Percentiles rank a stretch among this genome's conserved stretches.
Conservation (phyloP, 352 stramenopile genomes). For the Aphanomyces astaci region DNA sequence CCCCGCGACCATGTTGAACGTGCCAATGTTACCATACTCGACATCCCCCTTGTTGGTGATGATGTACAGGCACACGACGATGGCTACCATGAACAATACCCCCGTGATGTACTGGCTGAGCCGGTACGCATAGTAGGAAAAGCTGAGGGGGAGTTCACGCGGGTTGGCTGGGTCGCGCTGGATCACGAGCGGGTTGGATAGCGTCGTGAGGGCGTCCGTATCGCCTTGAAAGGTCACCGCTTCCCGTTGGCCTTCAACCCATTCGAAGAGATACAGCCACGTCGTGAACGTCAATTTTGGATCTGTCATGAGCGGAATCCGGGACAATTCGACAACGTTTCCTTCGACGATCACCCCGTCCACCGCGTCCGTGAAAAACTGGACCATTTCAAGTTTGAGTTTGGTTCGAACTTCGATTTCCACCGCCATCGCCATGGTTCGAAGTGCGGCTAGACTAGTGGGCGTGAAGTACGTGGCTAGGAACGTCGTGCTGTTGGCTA, state of each 20-base stretch:
- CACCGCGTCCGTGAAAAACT: neutral
- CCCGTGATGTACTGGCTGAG: conserved; percentile 2
- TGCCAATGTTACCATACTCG: neutral
- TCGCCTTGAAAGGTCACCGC: conserved; percentile 15
- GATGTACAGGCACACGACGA: conserved; percentile 2
- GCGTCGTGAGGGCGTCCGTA: conserved; percentile 3
- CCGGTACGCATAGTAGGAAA: neutral
- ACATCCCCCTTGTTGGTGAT: neutral
- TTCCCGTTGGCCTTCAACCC: neutral
- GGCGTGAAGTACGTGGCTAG: neutral
- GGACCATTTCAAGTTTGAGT: neutral
- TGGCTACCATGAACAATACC: neutral
- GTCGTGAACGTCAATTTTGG: neutral
- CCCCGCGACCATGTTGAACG: conserved; percentile 5
- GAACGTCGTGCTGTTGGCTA: neutral
- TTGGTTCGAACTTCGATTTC: neutral
- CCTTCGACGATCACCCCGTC: neutral
- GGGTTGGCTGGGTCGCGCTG: neutral
- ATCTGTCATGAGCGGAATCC: neutral
- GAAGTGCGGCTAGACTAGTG: neutral
- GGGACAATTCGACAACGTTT: neutral
- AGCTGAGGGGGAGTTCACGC: neutral
- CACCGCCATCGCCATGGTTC: neutral
- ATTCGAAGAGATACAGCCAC: conserved; percentile 17
- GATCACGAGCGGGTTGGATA: neutral